Conservation (phyloP, 805 yeast genomes). For the Torulaspora maleeae region DNA sequence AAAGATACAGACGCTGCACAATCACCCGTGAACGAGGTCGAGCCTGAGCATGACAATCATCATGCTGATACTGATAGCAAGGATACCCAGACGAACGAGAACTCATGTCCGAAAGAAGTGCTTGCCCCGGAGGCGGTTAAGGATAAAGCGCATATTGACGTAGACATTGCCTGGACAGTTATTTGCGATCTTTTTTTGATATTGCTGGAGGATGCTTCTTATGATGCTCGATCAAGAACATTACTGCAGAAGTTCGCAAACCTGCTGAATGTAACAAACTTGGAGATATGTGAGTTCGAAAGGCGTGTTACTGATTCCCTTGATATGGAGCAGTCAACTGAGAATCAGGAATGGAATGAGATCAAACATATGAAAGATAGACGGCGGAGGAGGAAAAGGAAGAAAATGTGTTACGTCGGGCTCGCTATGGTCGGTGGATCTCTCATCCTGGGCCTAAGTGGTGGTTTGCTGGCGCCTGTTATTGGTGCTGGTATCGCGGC, state of each 20-base stretch:
- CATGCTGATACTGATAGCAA: background rate
- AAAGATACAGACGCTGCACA: constrained; percentile 2
- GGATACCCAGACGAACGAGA: background rate
- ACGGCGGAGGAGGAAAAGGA: constrained; percentile 58
- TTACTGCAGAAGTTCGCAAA: constrained; percentile 66
- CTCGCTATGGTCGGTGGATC: constrained; percentile 96
- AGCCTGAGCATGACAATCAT: background rate
- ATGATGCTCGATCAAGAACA: constrained; percentile 84
- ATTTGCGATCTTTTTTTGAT: constrained; percentile 84
- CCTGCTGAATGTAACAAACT: constrained; percentile 49
- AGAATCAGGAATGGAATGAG: constrained; percentile 69
- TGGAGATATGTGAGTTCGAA: constrained; percentile 85
- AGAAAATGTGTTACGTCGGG: constrained; percentile 81
- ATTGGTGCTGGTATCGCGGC: constrained; percentile 99
- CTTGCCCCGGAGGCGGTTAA: constrained; percentile 35
- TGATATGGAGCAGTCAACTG: constrained; percentile 79
- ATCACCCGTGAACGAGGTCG: background rate
- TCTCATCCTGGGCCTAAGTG: constrained; percentile 86
- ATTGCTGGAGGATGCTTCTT: constrained; percentile 74
- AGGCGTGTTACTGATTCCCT: constrained; percentile 83
- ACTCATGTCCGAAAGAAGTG: constrained; percentile 12
- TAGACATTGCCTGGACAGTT: constrained; percentile 89
- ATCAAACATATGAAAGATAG: constrained; percentile 62
- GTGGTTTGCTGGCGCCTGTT: constrained; percentile 93
- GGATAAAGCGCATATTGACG: constrained; percentile 42